A percentile compares a stretch with the other conserved stretches of the same genome.
Evolutionary conservation across 2,329 filamentous ascomycete genomes (phyloP).

Genomic region (Lasiodiplodia sp.): DNA sequence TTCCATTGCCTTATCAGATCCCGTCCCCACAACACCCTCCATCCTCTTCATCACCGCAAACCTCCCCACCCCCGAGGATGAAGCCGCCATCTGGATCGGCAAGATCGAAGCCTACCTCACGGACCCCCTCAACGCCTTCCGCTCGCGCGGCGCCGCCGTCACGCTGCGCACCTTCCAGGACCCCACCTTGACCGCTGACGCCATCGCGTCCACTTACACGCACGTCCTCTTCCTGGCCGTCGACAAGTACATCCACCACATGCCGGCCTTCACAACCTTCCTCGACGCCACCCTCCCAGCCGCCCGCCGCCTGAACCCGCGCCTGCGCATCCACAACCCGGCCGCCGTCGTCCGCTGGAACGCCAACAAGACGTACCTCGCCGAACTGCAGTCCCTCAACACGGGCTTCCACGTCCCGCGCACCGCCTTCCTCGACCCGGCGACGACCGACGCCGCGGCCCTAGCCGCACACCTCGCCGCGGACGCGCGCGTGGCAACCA

Average conservation of each 20-base stretch:
- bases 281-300: constrained; percentile 18
- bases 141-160: constrained; percentile 5
- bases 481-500: background rate
- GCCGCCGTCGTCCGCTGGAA: constrained; percentile 22
- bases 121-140: background rate
- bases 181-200: background rate
- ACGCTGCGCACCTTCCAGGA: constrained; percentile 19
- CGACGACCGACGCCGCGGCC: background rate
- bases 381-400: background rate
- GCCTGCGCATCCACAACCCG: constrained; percentile 29
- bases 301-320: constrained; percentile 19
- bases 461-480: constrained; percentile 10
- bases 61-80: background rate
- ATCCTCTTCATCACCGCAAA: constrained; percentile 27
- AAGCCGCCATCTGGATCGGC: constrained; percentile 14
- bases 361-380: constrained; percentile 29
- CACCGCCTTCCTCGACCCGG: constrained; percentile 13
- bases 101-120: constrained; percentile 27
- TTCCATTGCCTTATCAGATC: background rate
- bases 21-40: background rate
- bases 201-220: constrained; percentile 24
- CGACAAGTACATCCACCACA: constrained; percentile 26
- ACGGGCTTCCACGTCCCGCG: constrained; percentile 10
- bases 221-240: constrained; percentile 28
- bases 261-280: constrained; percentile 20